phyloP scores from a whole-genome alignment of 768 basidiomycete species.

The Boletales sp. region DNA sequence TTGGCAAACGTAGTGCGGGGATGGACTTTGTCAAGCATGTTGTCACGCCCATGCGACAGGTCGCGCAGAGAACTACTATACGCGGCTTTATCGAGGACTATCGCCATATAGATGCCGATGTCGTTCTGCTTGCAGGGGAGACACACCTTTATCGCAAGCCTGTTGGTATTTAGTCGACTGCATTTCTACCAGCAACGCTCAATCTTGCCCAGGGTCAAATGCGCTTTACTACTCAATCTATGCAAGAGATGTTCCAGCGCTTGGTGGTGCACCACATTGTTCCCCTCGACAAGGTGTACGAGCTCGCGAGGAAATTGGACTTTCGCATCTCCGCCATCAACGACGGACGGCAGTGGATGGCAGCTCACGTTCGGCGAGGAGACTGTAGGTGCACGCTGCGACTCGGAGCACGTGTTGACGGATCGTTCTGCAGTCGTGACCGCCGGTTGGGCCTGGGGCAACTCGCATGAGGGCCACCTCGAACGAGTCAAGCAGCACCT shows the following conservation, averaged over 20 bases:
- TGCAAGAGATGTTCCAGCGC: conserved; percentile 18
- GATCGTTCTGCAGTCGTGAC: conserved; percentile 18
- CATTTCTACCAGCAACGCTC: background rate
- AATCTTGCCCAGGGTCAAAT: conserved; percentile 19
- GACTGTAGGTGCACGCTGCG: conserved; percentile 28
- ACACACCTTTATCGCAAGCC: conserved; percentile 31
- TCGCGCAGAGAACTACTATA: conserved; percentile 30
- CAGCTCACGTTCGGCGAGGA: conserved; percentile 37
- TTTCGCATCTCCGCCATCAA: conserved; percentile 22
- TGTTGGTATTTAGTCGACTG: conserved; percentile 8
- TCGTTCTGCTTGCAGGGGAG: conserved; percentile 39
- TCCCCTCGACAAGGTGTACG: conserved; percentile 21
- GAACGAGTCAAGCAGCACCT: conserved; percentile 31
- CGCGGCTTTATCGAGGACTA: conserved; percentile 40
- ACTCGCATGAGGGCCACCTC: conserved; percentile 30
- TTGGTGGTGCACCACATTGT: conserved; percentile 24
- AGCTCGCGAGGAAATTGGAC: conserved; percentile 22
- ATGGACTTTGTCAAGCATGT: conserved; percentile 41
- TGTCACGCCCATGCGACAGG: conserved; percentile 32
- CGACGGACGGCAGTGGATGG: conserved; percentile 34
- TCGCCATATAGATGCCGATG: conserved; percentile 27
- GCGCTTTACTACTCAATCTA: conserved; percentile 21
- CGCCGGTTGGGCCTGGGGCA: conserved; percentile 32
- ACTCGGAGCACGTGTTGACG: background rate
- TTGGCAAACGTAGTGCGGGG: conserved; percentile 23